Conservation (phyloP, 768 basidiomycete genomes). For the Ramaria sp. region DNA sequence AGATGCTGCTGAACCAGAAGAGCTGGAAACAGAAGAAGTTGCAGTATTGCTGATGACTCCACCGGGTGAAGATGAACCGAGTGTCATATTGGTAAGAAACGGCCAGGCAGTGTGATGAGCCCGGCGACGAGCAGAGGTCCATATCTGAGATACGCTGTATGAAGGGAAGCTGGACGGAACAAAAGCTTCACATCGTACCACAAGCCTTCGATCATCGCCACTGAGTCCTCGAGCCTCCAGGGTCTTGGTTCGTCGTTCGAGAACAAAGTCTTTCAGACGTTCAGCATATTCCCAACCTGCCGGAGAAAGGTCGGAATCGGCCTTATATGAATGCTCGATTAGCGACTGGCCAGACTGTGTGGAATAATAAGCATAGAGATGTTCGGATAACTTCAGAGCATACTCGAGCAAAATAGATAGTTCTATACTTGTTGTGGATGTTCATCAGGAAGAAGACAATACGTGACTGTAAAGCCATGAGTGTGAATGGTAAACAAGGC, state of each 20-base stretch:
- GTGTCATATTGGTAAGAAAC: slow-evolving; percentile 36
- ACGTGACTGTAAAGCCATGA: slow-evolving; percentile 46
- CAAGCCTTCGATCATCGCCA: slow-evolving; percentile 48
- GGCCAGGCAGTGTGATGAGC: slow-evolving; percentile 97
- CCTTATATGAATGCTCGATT: slow-evolving; percentile 98
- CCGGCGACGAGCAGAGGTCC: slow-evolving; percentile 90
- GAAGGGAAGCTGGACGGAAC: background rate
- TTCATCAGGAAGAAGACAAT: slow-evolving; percentile 99
- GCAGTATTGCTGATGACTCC: background rate
- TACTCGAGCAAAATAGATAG: slow-evolving; percentile 94
- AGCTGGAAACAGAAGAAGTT: slow-evolving; percentile 10
- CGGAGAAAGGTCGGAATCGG: slow-evolving; percentile 92
- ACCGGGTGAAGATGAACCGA: background rate
- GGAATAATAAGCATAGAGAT: background rate
- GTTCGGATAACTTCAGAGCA: slow-evolving; percentile 17
- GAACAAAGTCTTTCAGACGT: slow-evolving; percentile 79
- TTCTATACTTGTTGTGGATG: slow-evolving; percentile 87
- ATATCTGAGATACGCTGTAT: slow-evolving; percentile 48
- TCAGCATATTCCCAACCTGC: slow-evolving; percentile 95
- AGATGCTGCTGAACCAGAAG: slow-evolving; percentile 15
- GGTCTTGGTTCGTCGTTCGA: slow-evolving; percentile 69
- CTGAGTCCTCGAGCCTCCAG: slow-evolving; percentile 62
- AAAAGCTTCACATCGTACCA: slow-evolving; percentile 34
- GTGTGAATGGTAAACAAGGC: background rate
- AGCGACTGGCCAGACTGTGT: slow-evolving; percentile 91